Percentiles rank a stretch among this genome's conserved stretches.
phyloP scores from a whole-genome alignment of 192 early-diverging fungal species.

The Gaertneriomyces semiglobifer region DNA sequence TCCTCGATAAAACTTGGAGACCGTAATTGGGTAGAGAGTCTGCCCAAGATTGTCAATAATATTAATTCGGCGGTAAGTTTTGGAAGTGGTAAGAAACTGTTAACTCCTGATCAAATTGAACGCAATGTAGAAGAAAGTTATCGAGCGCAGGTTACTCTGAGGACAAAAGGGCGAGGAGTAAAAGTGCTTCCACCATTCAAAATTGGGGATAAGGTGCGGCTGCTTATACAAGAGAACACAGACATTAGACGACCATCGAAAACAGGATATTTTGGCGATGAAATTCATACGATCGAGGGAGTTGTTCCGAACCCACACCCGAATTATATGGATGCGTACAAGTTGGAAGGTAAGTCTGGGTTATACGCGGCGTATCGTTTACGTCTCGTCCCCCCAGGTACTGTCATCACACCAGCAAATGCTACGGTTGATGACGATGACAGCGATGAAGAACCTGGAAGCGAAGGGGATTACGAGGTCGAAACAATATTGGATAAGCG shows the following conservation, averaged over 20 bases:
- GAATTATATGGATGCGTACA: too few relatives aligned
- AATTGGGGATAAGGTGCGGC: neutral
- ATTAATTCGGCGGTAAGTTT: neutral
- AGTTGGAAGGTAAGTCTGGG: too few relatives aligned
- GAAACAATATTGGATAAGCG: neutral
- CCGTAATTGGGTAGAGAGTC: too few relatives aligned
- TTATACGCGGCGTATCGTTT: neutral
- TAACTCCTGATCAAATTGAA: too few relatives aligned
- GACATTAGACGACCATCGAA: too few relatives aligned
- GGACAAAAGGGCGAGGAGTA: neutral
- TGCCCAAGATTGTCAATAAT: too few relatives aligned
- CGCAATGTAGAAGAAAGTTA: too few relatives aligned
- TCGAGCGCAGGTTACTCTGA: neutral
- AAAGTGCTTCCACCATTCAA: neutral
- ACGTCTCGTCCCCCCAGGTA: neutral
- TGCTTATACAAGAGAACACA: neutral
- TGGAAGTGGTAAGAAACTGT: neutral
- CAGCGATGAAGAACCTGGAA: neutral
- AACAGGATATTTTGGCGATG: too few relatives aligned
- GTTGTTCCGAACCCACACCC: too few relatives aligned
- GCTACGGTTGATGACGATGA: neutral
- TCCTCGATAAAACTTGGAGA: too few relatives aligned
- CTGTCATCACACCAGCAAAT: neutral
- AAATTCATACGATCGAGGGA: too few relatives aligned
- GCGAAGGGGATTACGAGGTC: neutral